Base-by-base conservation (phyloP, 192 early-diverging fungal species). In the Pecoramyces ruminantium region DNA sequence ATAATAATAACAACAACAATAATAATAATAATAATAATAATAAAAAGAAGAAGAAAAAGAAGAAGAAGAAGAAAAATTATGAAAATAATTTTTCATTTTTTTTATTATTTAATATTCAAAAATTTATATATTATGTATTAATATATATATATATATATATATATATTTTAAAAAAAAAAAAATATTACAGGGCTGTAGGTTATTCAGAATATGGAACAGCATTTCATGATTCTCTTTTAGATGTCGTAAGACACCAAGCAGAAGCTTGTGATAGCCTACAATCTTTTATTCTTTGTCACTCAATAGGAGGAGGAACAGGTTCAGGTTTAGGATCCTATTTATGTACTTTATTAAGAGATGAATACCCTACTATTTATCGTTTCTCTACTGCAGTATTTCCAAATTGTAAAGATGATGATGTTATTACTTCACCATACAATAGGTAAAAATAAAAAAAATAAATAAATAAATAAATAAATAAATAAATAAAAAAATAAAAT, bases 301-400 rank as follows among this genome's bases (percentile, higher is more conserved):
- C 88, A 14, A 58, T 88, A 5, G 90, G 90, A 25, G 90, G 90
- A 25, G 90, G 90, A 18, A 91, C 90, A n/a, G 90, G 90, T 15
- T 84, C 82, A 38, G 90, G 90, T 18, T 83, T 91, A n/a, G 90
- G 90, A n/a, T 85, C 86, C 2, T 84, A 81, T 58, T 80, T 91
- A 15, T 77, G 40, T 30, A 82, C 81, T 29, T 34, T 86, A 78
- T 80, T 91, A 6, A 16, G 29, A 27, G 88, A 90, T 81, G 82
- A 87, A 29, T 88, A 80, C 40, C 85, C 42, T 21, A 51, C 15
- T 14, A 51, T 34, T 9, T 80, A 80, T 67, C 79, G 30, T 28
- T 80, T 80, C 16, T 40, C 79, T 28, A 80, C 79, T 4, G 79
- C 67, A 13, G 21, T 80, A 16, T 40, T 67, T 29, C 79, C 79